Evolutionary conservation across 106 monocot genomes (phyloP), one percentile per base, ranked within the genome.

Genomic region (Chionographis japonica): DNA sequence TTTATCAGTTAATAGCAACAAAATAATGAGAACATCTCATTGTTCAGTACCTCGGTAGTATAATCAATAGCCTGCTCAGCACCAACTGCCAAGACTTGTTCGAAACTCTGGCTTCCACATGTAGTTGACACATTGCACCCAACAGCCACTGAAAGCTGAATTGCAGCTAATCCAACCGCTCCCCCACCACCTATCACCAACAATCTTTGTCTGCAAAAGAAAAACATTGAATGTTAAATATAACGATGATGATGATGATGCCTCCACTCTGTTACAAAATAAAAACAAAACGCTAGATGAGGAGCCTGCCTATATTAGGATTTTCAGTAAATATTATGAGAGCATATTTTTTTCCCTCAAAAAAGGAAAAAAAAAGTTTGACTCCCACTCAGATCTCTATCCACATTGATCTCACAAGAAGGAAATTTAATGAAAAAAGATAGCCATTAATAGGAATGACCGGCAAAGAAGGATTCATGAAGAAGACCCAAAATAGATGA

Each of bases 151-250:
- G 93, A 79, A 63, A 93, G 75, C 71, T 99, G 98, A 79, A 93
- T 84, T 70, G 98, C 98, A 79, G 90, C 81, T 68, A 99, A 55
- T 57, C 98, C 98, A 83, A 99, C 93, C 54, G 98, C 98, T 66
- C 98, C 98, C 43, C 98, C 93, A 71, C 98, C 98, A 67, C 98
- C 98, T 50, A 99, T 66, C 37, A 99, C 92, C 60, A 99, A 61
- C 53, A 99, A 27, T 76, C 81, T 99, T 64, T 99, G 87, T 43
- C 98, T 99, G 73, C 54, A 72, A 61, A 53, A 65, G 42, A 13
- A 58, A 55, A 13, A 12, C 41, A 50, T 11, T 37, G 35, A 56
- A 64, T 16, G 12, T 38, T 11, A 2, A 50, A 10, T 38, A 46
- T n/a, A 43, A 36, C 27, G 27, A 27, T 27, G 27, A 27, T 27